A percentile compares a stretch with the other conserved stretches of the same genome.
phyloP scores from a whole-genome alignment of 345 rosid genomes.

The Ricinus communis region DNA sequence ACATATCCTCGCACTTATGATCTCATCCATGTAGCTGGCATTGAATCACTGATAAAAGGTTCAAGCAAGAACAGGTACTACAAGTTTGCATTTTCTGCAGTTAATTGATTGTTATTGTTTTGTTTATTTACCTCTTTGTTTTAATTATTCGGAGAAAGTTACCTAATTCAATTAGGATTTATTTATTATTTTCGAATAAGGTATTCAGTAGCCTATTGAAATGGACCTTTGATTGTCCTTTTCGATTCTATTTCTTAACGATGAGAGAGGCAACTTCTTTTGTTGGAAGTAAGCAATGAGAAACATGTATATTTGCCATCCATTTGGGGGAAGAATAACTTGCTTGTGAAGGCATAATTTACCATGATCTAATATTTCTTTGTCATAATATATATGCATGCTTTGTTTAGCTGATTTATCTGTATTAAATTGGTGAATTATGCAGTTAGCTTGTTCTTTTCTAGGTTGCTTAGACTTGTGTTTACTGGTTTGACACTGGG shows the following conservation, averaged over 20 bases:
- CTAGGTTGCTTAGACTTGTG: neutral
- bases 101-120: neutral
- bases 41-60: slow-evolving; percentile 60
- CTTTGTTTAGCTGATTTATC: neutral
- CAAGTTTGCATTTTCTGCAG: neutral
- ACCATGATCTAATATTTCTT: neutral
- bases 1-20: slow-evolving; percentile 97
- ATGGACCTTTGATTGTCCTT: neutral
- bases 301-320: neutral
- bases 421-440: neutral
- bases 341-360: neutral
- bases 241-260: neutral
- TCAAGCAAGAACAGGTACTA: slow-evolving; percentile 27
- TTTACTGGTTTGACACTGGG: neutral
- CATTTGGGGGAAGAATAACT: neutral
- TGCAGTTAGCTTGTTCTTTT: neutral
- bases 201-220: neutral
- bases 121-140: neutral
- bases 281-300: neutral
- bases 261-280: too few species aligned
- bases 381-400: neutral
- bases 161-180: neutral
- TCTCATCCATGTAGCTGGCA: slow-evolving; percentile 79
- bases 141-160: neutral
- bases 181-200: too few species aligned